A percentile compares a stretch with the other conserved stretches of the same genome.
These are phyloP conservation scores for Agrocybe praecox DNA, from an alignment of 768 basidiomycete species.

Conservation along the genomic window DNA sequence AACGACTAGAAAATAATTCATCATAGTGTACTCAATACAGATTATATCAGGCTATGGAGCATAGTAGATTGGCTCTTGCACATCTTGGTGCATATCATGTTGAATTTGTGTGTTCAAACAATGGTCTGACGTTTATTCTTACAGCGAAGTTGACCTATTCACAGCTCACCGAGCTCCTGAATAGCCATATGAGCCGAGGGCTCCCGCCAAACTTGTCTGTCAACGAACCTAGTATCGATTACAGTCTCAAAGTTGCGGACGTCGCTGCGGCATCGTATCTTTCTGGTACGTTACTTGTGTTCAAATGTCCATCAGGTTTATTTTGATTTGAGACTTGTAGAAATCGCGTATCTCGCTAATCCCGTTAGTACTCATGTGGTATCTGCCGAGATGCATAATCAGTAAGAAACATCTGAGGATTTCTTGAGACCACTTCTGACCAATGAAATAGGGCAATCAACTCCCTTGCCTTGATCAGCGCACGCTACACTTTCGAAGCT, in stretches of 20 bases:
- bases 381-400: conserved; percentile 12
- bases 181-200: conserved; percentile 8
- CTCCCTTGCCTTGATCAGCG: conserved; percentile 8
- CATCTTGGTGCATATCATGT: neutral
- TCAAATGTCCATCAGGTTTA: too few species aligned
- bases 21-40: too few species aligned
- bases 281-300: neutral
- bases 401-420: neutral
- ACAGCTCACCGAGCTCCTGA: conserved; percentile 3
- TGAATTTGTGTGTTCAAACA: too few species aligned
- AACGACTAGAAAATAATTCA: too few species aligned
- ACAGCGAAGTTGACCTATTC: conserved; percentile 3
- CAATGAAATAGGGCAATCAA: neutral
- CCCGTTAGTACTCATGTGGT: conserved; percentile 8
- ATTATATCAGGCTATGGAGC: conserved; percentile 3
- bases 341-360: conserved; percentile 8
- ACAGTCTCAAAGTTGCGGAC: conserved; percentile 7
- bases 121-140: neutral
- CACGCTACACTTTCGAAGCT: conserved; percentile 5
- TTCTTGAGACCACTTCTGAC: neutral
- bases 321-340: neutral
- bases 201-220: conserved; percentile 5
- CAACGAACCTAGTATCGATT: conserved; percentile 7
- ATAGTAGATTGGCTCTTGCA: conserved; percentile 2
- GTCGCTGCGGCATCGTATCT: conserved; percentile 7